Base-by-base conservation (phyloP, 441 rosid genomes). In the Gossypium gossypioides region DNA sequence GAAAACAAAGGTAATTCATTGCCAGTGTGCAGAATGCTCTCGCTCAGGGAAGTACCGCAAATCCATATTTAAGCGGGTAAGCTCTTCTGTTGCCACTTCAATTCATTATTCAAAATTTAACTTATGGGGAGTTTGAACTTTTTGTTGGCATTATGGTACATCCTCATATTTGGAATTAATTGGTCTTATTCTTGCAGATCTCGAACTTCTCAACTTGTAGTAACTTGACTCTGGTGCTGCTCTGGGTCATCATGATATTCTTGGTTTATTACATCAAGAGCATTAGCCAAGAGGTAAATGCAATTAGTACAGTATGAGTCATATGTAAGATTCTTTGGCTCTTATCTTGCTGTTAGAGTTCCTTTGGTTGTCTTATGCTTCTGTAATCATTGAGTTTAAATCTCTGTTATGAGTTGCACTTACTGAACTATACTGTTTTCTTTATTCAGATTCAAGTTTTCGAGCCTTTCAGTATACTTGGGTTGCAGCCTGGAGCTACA, bases 181-280 rank as follows among this genome's bases (percentile, higher is more conserved):
- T 77, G 72, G n/a, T 64, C 52, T 74, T 72, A 1, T 69, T 77
- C 61, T 58, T 59, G 81, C 90, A 95, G 97, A 88, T 95, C 71
- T 92, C 97, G 19, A 95, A 91, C 82, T 88, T 95, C 81, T 95
- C 95, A 44, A 95, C 99, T 0, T 92, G 85, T 59, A 92, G 96
- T 82, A 95, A 95, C 85, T 77, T 95, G 87, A 92, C 95, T 0
- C 78, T 92, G 61, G 86, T 95, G 60, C 82, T 91, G 50, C 95
- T 92, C 9, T 92, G 99, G 98, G 81, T 84, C 32, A 63, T 86
- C 57, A 90, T 95, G 98, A 87, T 92, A 81, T 87, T 95, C 81
- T 80, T 95, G 75, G 84, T 92, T 59, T 89, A 81, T 80, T 95
- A 95, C 90, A 91, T 94, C 25, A 95, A 89, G 75, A 91, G 85